Percentiles rank a stretch among this genome's conserved stretches.
Conservation (phyloP, 2,329 filamentous ascomycete species). For the Claviceps humidiphila region DNA sequence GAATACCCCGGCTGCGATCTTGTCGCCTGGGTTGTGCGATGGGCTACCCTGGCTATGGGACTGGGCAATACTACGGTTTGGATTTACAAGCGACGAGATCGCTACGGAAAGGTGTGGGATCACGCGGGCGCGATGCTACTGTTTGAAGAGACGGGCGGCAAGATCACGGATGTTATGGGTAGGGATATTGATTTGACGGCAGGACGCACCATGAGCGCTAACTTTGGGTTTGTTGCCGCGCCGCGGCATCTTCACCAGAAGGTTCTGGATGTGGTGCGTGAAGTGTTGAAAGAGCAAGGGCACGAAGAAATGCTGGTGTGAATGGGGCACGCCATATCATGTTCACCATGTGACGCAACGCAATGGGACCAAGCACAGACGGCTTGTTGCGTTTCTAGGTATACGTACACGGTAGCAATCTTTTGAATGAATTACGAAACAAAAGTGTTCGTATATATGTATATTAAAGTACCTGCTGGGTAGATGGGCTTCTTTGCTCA, state of each 20-base stretch:
- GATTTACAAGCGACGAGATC: conserved; percentile 34
- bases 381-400: background rate
- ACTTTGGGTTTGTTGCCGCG: conserved; percentile 45
- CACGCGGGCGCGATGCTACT: conserved; percentile 47
- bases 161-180: conserved; percentile 41
- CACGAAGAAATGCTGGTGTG: conserved; percentile 12
- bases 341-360: too few relatives aligned
- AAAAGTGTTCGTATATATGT: background rate
- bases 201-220: conserved; percentile 34
- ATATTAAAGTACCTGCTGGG: background rate
- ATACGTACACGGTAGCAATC: background rate
- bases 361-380: background rate
- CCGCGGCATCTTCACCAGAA: conserved; percentile 27
- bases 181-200: conserved; percentile 33
- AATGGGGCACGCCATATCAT: background rate
- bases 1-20: conserved; percentile 36
- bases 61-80: conserved; percentile 41
- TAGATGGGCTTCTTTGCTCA: too few relatives aligned
- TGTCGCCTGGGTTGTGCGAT: conserved; percentile 44
- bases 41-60: conserved; percentile 38
- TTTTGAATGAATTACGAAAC: background rate
- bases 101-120: conserved; percentile 44
- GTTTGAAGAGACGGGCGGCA: conserved; percentile 43
- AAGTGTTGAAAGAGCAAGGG: conserved; percentile 44
- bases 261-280: conserved; percentile 37